Evolutionary conservation across 2,329 filamentous ascomycete genomes (phyloP), one percentile per base, ranked within the genome.

Genomic region (Fonsecaea monophora): DNA sequence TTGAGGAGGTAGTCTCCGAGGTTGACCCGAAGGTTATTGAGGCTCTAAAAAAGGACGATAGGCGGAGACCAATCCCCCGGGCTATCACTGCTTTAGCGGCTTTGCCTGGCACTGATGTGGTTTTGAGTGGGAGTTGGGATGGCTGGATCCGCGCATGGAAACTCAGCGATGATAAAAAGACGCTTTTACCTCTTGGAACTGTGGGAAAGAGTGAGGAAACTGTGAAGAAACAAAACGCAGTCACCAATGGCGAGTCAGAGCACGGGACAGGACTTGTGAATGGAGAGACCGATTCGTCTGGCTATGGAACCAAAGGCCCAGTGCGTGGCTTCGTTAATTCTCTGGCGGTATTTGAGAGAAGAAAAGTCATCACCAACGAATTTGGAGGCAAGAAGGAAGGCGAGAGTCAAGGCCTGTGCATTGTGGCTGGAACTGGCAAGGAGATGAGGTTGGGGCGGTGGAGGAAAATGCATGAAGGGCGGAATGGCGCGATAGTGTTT

Each of bases 91-190:
- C 94, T 5, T 82, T 99, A 53, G 85, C 89, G 57, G 90, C 92
- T 0, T 85, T 99, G 57, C 94, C 95, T 0, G 97, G 94, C 77
- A 94, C 92, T 4, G 93, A 99, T 75, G 82, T 97, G 59, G 87
- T 99, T 64, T 83, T 99, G 59, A 96, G 89, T 71, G 95, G 94
- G 37, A 97, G 92, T 78, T 99, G 94, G 94, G 95, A 96, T 76
- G 95, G 95, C 2, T 89, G 87, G 78, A 85, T 99, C 65, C 85
- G 94, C 58, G 90, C 90, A 4, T 99, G 95, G 95, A 88, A 86
- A 68, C 84, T 99, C 21, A 90, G 89, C 61, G 87, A 92, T 50
- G 94, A 97, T 77, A 95, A 94, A 80, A 87, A 87, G 77, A 88
- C 85, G 70, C 86, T 99, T 53, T 89, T 95, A 74, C 80, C 87